Conservation (phyloP, 257 asterid genomes). For the Osmanthus fragrans region DNA sequence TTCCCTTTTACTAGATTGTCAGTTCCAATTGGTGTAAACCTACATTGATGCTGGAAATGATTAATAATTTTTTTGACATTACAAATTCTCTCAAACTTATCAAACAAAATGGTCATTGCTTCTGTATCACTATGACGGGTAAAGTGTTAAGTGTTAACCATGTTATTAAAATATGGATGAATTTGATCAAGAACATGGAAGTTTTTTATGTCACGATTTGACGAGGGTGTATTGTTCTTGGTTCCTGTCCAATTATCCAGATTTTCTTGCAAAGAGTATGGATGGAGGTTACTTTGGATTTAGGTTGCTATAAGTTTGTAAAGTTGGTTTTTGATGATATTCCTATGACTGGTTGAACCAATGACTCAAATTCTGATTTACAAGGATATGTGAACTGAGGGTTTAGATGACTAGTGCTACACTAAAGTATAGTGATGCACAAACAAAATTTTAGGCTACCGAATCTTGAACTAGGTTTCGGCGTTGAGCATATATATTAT, state of each 20-base stretch:
- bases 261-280: conserved; percentile 13
- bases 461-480: neutral
- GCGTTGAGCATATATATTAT: neutral
- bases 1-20: conserved; percentile 3
- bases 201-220: neutral
- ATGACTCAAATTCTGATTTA: neutral
- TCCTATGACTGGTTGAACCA: neutral
- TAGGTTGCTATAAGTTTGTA: neutral
- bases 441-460: neutral
- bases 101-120: conserved; percentile 6
- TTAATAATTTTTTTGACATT: neutral
- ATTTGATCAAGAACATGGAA: neutral
- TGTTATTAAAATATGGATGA: conserved; percentile 8
- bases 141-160: neutral
- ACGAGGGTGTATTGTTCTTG: neutral
- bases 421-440: neutral
- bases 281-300: neutral
- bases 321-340: neutral
- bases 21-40: neutral
- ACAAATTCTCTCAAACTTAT: conserved; percentile 2
- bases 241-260: conserved; percentile 1
- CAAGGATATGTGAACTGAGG: neutral
- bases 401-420: neutral
- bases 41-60: conserved; percentile 10
- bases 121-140: neutral